Conservation (phyloP, 495 filamentous ascomycete genomes). For the Aspergillus funiculosus region DNA sequence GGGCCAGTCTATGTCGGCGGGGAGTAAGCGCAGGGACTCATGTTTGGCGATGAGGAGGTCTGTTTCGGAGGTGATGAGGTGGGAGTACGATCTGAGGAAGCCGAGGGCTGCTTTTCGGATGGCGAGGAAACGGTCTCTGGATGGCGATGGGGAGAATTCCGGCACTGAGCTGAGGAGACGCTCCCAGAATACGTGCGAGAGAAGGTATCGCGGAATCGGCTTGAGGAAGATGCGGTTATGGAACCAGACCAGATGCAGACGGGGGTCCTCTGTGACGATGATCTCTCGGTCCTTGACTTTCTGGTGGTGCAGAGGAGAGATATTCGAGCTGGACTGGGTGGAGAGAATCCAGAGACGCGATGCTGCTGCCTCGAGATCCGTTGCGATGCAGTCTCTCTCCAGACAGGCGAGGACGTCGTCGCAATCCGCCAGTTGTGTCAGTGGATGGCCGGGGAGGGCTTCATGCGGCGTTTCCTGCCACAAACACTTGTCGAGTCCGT, state of each 20-base stretch:
- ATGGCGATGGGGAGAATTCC: too few relatives aligned
- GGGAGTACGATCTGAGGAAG: constrained; percentile 35
- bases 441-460: too few relatives aligned
- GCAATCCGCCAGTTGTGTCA: too few relatives aligned
- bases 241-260: constrained; percentile 53
- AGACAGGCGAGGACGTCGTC: too few relatives aligned
- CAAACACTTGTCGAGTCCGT: too few relatives aligned
- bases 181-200: constrained; percentile 44
- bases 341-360: constrained; percentile 39
- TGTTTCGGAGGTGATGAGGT: constrained; percentile 31
- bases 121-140: too few relatives aligned
- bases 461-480: too few relatives aligned
- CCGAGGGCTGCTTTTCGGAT: constrained; percentile 28
- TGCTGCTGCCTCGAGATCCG: too few relatives aligned
- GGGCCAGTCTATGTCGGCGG: not conserved
- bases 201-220: constrained; percentile 49
- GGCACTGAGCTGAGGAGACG: constrained; percentile 17
- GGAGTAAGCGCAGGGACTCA: not conserved
- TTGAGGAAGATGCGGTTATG: constrained; percentile 51
- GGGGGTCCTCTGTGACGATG: constrained; percentile 40
- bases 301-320: constrained; percentile 38
- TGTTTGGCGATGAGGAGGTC: constrained; percentile 38
- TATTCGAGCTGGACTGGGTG: constrained; percentile 21
- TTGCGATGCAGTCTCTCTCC: too few relatives aligned
- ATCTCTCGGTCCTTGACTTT: constrained; percentile 39